Percentiles rank a stretch among this genome's conserved stretches.
These are phyloP conservation scores for Protoeuglena noctilucae DNA, from an alignment of 139 green algal genomes.

Conservation along the genomic window DNA sequence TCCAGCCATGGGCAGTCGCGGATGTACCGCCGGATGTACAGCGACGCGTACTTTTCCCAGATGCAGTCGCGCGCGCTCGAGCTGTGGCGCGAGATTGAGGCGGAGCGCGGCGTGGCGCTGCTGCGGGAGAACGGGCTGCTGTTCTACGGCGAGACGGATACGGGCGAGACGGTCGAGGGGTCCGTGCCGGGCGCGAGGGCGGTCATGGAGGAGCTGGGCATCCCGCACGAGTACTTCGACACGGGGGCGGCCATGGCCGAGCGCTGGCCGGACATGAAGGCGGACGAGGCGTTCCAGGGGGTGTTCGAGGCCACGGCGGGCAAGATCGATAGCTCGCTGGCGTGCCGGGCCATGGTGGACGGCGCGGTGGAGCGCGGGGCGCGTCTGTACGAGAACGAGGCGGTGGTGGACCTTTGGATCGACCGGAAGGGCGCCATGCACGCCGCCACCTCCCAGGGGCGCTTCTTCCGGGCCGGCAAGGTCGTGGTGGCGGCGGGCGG, in stretches of 20 bases:
- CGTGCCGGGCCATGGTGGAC: constrained; percentile 4
- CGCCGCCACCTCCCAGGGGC: not conserved
- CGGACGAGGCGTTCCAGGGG: constrained; percentile 3
- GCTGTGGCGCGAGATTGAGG: constrained; percentile 12
- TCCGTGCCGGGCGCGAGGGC: not conserved
- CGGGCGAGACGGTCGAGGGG: constrained; percentile 17
- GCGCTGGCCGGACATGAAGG: constrained; percentile 6
- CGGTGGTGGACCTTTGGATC: constrained; percentile 2
- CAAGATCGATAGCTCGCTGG: constrained; percentile 1
- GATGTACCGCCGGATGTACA: constrained; percentile 18
- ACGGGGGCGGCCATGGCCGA: not conserved
- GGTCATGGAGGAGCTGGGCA: constrained; percentile 6
- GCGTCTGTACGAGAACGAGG: not conserved
- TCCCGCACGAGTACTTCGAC: constrained; percentile 9
- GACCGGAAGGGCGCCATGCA: not conserved
- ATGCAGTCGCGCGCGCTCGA: constrained; percentile 12
- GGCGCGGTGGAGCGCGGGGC: not conserved
- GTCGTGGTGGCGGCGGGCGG: constrained; percentile 9
- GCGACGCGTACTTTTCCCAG: constrained; percentile 10
- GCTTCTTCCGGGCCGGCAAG: constrained; percentile 2
- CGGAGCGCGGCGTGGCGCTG: constrained; percentile 4
- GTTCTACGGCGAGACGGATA: constrained; percentile 18
- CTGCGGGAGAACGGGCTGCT: constrained; percentile 12
- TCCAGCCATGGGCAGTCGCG: constrained; percentile 10
- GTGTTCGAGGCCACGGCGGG: constrained; percentile 13